Evolutionary conservation across 495 filamentous ascomycete genomes (phyloP).

Genomic region (Penicillium diatomitis): DNA sequence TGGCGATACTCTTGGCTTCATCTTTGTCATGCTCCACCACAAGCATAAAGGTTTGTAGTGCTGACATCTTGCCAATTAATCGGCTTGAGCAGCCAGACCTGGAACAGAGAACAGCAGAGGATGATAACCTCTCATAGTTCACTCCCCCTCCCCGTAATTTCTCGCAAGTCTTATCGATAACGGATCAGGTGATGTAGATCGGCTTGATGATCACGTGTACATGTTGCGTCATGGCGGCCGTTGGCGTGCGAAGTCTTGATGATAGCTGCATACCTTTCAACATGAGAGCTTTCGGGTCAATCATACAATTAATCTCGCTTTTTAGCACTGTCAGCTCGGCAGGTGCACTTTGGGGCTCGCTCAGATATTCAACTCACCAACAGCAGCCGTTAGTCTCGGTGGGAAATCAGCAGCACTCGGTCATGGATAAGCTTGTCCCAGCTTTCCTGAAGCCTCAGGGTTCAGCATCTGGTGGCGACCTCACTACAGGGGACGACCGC

Average conservation of each 20-base stretch:
- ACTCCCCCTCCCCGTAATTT: constrained; percentile 14
- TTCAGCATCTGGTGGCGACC: constrained; percentile 14
- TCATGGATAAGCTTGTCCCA: constrained; percentile 21
- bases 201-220: constrained; percentile 15
- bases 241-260: constrained; percentile 4
- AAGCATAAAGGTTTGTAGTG: constrained; percentile 56
- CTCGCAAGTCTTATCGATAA: constrained; percentile 21
- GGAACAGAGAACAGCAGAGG: constrained; percentile 1
- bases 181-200: constrained; percentile 10
- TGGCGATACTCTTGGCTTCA: constrained; percentile 50
- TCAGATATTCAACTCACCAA: background rate
- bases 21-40: constrained; percentile 53
- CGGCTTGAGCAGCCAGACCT: constrained; percentile 8
- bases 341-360: constrained; percentile 11
- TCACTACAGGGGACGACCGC: constrained; percentile 10
- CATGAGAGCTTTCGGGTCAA: constrained; percentile 10
- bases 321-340: constrained; percentile 3
- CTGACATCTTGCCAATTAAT: constrained; percentile 43
- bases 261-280: constrained; percentile 4
- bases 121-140: background rate
- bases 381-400: constrained; percentile 8
- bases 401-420: constrained; percentile 23
- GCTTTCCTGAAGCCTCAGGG: constrained; percentile 32
- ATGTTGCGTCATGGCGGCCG: constrained; percentile 17
- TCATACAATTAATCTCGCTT: constrained; percentile 2